phyloP scores from a whole-genome alignment of 2,329 filamentous ascomycete species.

The Verticillium zaregamsianum region DNA sequence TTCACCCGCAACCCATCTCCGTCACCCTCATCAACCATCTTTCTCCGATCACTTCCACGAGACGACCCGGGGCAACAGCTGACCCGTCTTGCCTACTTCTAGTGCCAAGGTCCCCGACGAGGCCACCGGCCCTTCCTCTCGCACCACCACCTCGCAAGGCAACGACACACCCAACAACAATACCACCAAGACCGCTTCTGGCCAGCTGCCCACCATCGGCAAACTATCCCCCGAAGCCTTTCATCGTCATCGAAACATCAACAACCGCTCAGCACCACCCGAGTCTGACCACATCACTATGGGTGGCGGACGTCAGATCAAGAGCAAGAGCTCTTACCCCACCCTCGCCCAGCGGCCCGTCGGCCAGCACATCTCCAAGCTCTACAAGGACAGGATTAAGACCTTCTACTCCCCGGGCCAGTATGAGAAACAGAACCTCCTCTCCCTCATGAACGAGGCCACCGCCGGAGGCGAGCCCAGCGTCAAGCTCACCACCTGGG shows the following conservation, averaged over 20 bases:
- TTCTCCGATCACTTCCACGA: slow-evolving; percentile 7
- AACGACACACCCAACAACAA: neutral
- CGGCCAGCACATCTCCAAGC: slow-evolving; percentile 77
- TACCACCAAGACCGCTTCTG: neutral
- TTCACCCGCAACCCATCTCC: neutral
- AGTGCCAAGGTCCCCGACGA: neutral
- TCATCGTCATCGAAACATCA: slow-evolving; percentile 12
- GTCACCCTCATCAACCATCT: neutral
- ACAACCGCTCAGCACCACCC: slow-evolving; percentile 31
- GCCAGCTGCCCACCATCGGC: neutral
- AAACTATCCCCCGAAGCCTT: neutral
- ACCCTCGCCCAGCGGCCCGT: slow-evolving; percentile 47
- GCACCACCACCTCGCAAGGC: neutral
- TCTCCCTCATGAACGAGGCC: slow-evolving; percentile 71
- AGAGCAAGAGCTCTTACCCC: slow-evolving; percentile 47
- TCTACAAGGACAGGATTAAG: slow-evolving; percentile 79
- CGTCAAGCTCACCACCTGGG: slow-evolving; percentile 83
- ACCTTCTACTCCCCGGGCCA: slow-evolving; percentile 78
- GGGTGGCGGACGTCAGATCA: slow-evolving; percentile 45
- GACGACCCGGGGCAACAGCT: neutral
- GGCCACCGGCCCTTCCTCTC: neutral
- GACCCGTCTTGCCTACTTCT: neutral
- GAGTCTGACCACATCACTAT: slow-evolving; percentile 27
- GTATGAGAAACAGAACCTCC: slow-evolving; percentile 70
- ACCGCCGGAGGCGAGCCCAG: slow-evolving; percentile 63